Evolutionary conservation across 768 basidiomycete genomes (phyloP), one percentile per base, ranked within the genome.

Genomic region (Naganishia antarctica): DNA sequence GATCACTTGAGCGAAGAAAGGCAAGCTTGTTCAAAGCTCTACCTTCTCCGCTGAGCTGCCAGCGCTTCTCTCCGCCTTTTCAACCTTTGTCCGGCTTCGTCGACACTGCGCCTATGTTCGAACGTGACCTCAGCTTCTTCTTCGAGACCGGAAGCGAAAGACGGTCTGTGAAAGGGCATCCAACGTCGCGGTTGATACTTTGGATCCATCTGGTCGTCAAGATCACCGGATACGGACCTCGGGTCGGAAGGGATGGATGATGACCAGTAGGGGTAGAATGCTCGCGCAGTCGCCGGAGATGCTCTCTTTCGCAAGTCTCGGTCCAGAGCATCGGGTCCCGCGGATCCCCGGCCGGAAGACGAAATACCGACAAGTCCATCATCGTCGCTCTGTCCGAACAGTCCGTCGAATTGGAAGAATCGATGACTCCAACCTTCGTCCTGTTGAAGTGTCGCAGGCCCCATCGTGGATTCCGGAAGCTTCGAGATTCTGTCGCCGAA

Each of bases 301-400:
- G 1, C n/a, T 57, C 53, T 3, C 37, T 57, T 57, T 37, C 53
- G 37, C n/a, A 57, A 29, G 8, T 57, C 53, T 12, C 53, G 8
- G 15, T 6, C 25, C 21, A 15, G 31, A 11, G 18, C 23, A 25
- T 15, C 34, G 1, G 53, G n/a, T 57, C 23, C 47, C 9, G 47
- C 25, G 11, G 21, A 13, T 7, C 11, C 13, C 16, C 11, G 18
- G 25, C 11, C 11, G 47, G 47, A 5, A 11, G 47, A 49, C 5
- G 53, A 37, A 21, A 57, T 57, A 57, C 53, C 53, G 31, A 57
- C 23, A 7, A 57, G 37, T 4, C 53, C 53, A 16, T 57, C 53
- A 41, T 57, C 53, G 32, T 57, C 53, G 34, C 53, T 57, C 34
- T 57, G 53, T 2, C 53, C 53, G 25, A 40, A 57, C 8, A 57